These are phyloP conservation scores for Didymosphaeria variabile DNA, from an alignment of 2,329 filamentous ascomycete species.

Conservation along the genomic window DNA sequence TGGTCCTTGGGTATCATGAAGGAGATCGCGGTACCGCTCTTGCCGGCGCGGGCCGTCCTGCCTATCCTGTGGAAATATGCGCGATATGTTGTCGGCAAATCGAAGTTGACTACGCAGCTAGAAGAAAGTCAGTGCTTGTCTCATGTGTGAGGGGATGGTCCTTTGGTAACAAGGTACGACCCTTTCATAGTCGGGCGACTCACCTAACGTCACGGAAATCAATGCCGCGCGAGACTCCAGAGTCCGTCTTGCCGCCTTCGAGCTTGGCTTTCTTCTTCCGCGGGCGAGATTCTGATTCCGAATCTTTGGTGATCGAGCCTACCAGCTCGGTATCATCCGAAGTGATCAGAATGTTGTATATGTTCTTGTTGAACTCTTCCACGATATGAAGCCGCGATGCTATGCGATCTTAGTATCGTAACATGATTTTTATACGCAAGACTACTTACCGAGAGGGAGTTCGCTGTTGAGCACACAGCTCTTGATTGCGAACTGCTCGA, in stretches of 20 bases:
- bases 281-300: conserved; percentile 47
- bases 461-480: conserved; percentile 95
- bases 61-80: conserved; percentile 98
- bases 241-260: conserved; percentile 79
- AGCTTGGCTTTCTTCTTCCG: conserved; percentile 70
- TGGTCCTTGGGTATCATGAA: conserved; percentile 86
- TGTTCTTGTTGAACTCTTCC: conserved; percentile 94
- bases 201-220: conserved; percentile 87
- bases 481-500: conserved; percentile 96
- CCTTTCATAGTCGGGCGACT: too few species aligned
- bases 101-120: conserved; percentile 85
- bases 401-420: too few species aligned
- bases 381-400: conserved; percentile 95
- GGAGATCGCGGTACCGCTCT: conserved; percentile 93
- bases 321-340: conserved; percentile 90
- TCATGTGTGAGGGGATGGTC: too few species aligned
- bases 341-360: conserved; percentile 98
- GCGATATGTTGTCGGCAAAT: conserved; percentile 85
- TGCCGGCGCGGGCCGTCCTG: conserved; percentile 88
- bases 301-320: conserved; percentile 59
- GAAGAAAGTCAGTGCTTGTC: too few species aligned
- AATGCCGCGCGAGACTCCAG: conserved; percentile 93
- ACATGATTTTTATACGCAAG: too few species aligned
- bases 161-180: too few species aligned
- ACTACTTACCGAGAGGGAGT: conserved; percentile 69